A percentile compares a stretch with the other conserved stretches of the same genome.
phyloP scores from a whole-genome alignment of 257 asterid genomes.

The Capsicum baccatum region DNA sequence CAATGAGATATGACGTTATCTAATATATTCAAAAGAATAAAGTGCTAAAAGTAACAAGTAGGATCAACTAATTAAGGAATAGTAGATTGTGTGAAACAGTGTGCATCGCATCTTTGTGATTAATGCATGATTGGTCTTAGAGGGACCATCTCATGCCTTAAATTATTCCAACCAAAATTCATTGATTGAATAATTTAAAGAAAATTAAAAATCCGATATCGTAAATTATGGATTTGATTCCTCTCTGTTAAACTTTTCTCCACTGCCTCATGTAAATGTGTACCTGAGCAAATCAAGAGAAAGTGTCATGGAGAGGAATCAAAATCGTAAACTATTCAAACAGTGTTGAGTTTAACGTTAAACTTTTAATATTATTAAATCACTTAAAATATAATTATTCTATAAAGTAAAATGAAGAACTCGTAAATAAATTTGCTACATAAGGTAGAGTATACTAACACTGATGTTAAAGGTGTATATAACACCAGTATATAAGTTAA shows the following conservation, averaged over 20 bases:
- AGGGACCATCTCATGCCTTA: not conserved
- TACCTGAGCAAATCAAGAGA: too few relatives aligned
- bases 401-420: not conserved
- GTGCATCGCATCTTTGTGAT: slow-evolving; percentile 23
- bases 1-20: slow-evolving; percentile 20
- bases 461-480: not conserved
- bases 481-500: not conserved
- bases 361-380: not conserved
- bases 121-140: not conserved
- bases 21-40: slow-evolving; percentile 20
- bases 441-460: not conserved
- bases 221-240: too few relatives aligned
- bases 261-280: too few relatives aligned
- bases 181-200: not conserved
- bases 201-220: not conserved
- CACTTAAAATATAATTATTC: not conserved
- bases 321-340: too few relatives aligned
- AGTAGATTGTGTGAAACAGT: not conserved
- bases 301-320: too few relatives aligned
- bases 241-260: too few relatives aligned
- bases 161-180: not conserved
- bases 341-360: not conserved
- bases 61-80: slow-evolving; percentile 8
- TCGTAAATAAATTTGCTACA: not conserved
- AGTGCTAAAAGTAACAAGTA: not conserved